phyloP scores from a whole-genome alignment of 495 filamentous ascomycete species.

The Daldinia concentrica region DNA sequence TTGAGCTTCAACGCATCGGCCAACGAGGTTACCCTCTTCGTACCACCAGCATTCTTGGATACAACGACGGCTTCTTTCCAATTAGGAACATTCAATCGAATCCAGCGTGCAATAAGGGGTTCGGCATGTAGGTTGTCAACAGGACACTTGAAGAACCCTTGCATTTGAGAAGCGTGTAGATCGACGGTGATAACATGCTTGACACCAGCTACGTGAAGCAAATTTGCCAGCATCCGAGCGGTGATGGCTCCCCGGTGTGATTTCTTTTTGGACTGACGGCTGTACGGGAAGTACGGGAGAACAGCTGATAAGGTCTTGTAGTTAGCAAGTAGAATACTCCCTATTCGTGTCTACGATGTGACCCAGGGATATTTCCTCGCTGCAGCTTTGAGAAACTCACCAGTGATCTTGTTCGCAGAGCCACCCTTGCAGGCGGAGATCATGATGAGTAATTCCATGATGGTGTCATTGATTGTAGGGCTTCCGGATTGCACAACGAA shows the following conservation, averaged over 20 bases:
- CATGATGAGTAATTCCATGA: constrained; percentile 99
- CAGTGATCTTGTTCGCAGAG: constrained; percentile 96
- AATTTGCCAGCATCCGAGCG: constrained; percentile 94
- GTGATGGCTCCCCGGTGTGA: constrained; percentile 96
- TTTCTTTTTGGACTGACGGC: constrained; percentile 99
- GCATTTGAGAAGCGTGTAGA: constrained; percentile 96
- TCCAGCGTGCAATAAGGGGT: constrained; percentile 95
- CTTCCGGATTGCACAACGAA: constrained; percentile 99
- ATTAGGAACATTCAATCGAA: constrained; percentile 81
- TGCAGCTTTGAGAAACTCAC: constrained; percentile 59
- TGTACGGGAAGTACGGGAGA: constrained; percentile 98
- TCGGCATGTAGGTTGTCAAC: constrained; percentile 98
- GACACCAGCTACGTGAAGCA: constrained; percentile 90
- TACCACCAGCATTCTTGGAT: constrained; percentile 97
- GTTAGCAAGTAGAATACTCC: constrained; percentile 44
- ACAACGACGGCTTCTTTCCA: constrained; percentile 96
- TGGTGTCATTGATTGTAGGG: constrained; percentile 94
- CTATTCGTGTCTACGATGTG: constrained; percentile 13
- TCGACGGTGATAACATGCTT: constrained; percentile 98
- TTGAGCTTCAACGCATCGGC: constrained; percentile 96
- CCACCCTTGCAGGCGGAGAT: constrained; percentile 98
- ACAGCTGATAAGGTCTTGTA: constrained; percentile 70
- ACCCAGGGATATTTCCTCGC: constrained; percentile 3
- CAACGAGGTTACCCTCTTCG: constrained; percentile 94
- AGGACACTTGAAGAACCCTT: constrained; percentile 97